Conservation (phyloP, 202 grass and related monocot genomes). For the Carex arenaria region DNA sequence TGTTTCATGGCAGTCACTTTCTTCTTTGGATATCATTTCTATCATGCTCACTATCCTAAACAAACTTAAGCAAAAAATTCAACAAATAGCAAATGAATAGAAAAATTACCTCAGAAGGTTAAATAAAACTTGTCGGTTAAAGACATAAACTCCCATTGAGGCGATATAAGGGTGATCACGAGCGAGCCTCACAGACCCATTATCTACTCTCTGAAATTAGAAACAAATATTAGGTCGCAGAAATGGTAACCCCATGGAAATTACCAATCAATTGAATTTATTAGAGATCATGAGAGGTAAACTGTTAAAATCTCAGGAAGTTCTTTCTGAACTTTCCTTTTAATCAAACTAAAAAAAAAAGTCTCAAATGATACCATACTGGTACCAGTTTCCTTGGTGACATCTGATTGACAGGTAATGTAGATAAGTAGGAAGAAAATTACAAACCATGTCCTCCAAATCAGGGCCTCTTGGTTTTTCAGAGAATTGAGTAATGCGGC, state of each 20-base stretch:
- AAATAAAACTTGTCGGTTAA: conserved; percentile 54
- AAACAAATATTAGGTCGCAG: not conserved
- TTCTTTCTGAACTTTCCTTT: not conserved
- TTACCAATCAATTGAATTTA: not conserved
- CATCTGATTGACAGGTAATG: not conserved
- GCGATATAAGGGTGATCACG: conserved; percentile 54
- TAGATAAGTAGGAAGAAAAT: not conserved
- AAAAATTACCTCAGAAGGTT: conserved; percentile 52
- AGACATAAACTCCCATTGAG: conserved; percentile 83
- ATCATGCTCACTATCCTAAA: not conserved
- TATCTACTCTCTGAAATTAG: conserved; percentile 22
- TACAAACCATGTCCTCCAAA: conserved; percentile 52
- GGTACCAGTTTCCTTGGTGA: not conserved
- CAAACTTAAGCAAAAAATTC: not conserved
- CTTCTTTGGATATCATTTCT: not conserved
- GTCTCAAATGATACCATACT: not conserved
- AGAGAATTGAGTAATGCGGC: conserved; percentile 52
- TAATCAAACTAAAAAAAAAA: not conserved
- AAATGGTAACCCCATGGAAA: not conserved
- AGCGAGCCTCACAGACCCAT: not conserved
- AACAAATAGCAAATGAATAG: not conserved
- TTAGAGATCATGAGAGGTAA: not conserved
- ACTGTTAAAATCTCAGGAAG: not conserved
- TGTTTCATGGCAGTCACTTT: not conserved
- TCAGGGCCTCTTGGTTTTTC: conserved; percentile 60